phyloP scores from a whole-genome alignment of 495 filamentous ascomycete genomes.

The Talaromyces thailandensis region DNA sequence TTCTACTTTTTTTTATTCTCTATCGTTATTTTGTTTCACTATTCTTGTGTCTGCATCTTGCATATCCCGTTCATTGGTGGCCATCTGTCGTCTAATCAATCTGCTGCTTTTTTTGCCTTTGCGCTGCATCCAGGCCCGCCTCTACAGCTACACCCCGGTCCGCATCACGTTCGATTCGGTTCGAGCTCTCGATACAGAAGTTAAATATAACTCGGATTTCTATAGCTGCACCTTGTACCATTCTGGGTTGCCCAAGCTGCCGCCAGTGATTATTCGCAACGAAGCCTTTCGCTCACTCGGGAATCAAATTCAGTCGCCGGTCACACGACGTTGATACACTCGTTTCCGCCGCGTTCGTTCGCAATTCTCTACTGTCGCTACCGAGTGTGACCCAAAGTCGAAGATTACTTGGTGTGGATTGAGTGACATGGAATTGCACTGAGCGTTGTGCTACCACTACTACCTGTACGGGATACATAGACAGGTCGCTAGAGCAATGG shows the following conservation, averaged over 20 bases:
- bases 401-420: not conserved
- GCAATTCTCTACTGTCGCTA: slow-evolving; percentile 15
- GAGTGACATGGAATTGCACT: slow-evolving; percentile 7
- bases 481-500: slow-evolving; percentile 5
- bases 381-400: slow-evolving; percentile 1
- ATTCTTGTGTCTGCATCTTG: slow-evolving; percentile 8
- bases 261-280: not conserved
- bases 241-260: not conserved
- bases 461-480: slow-evolving; percentile 2
- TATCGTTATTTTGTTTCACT: not conserved
- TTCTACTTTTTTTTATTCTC: not conserved
- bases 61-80: slow-evolving; percentile 13
- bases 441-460: not conserved
- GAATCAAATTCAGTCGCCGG: not conserved
- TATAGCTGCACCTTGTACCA: not conserved
- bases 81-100: slow-evolving; percentile 8
- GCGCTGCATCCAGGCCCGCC: slow-evolving; percentile 7
- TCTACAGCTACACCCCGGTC: not conserved
- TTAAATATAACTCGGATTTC: not conserved
- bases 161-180: not conserved
- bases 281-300: not conserved
- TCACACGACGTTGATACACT: not conserved
- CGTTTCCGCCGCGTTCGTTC: slow-evolving; percentile 3
- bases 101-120: slow-evolving; percentile 6
- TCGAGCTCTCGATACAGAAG: slow-evolving; percentile 1